Evolutionary conservation across 2,329 filamentous ascomycete genomes (phyloP).

Genomic region (Fusarium sulawesiense): DNA sequence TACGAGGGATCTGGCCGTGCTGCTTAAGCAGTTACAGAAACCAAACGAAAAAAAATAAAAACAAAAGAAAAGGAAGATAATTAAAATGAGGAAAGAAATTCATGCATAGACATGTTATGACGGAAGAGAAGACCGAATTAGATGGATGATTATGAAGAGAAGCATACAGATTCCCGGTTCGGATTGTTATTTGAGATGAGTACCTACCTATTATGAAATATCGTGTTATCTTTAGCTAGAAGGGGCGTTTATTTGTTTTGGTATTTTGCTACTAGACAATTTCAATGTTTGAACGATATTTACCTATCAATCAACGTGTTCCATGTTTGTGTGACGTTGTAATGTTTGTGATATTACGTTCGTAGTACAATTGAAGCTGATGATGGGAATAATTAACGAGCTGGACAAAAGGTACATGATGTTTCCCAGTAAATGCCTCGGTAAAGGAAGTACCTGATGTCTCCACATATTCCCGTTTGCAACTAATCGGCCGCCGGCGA

Average conservation of each 20-base stretch:
- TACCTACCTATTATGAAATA: constrained; percentile 40
- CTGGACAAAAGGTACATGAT: neutral
- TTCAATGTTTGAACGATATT: constrained; percentile 36
- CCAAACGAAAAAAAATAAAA: neutral
- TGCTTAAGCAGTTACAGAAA: constrained; percentile 47
- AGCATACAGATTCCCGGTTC: constrained; percentile 35
- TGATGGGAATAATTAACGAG: constrained; percentile 27
- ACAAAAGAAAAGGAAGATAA: constrained; percentile 23
- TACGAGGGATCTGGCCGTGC: constrained; percentile 58
- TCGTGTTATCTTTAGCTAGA: constrained; percentile 41
- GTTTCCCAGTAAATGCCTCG: neutral
- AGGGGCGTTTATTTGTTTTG: constrained; percentile 40
- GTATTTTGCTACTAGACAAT: constrained; percentile 36
- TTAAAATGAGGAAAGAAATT: constrained; percentile 8
- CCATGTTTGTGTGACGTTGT: neutral
- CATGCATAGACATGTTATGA: constrained; percentile 31
- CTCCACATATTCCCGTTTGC: constrained; percentile 4
- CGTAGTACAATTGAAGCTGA: constrained; percentile 4
- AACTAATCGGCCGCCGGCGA: constrained; percentile 44
- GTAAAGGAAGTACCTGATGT: neutral
- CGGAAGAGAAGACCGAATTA: constrained; percentile 21
- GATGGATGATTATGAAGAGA: constrained; percentile 43
- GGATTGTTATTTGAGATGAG: constrained; percentile 40
- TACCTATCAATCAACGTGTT: neutral
- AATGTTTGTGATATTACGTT: neutral